Conservation (phyloP, 495 filamentous ascomycete genomes). For the Penicillium psychrofluorescens region DNA sequence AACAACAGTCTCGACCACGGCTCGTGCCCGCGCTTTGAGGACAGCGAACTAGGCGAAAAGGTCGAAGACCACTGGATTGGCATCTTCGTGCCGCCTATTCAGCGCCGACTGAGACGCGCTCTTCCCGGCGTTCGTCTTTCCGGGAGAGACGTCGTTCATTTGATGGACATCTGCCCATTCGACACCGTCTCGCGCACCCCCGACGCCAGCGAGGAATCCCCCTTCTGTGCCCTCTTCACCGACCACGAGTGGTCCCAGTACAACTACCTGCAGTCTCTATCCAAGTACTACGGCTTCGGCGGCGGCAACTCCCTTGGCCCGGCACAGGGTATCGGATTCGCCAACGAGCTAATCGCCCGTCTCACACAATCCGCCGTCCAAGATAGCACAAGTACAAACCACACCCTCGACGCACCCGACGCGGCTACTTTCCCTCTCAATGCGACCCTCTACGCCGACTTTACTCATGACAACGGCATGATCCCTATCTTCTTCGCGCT, state of each 20-base stretch:
- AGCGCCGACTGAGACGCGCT: slow-evolving; percentile 50
- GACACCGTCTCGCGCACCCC: slow-evolving; percentile 54
- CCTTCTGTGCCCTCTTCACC: slow-evolving; percentile 69
- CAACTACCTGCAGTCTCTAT: slow-evolving; percentile 66
- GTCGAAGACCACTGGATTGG: slow-evolving; percentile 47
- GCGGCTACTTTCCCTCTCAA: slow-evolving; percentile 61
- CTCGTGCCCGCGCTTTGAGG: slow-evolving; percentile 56
- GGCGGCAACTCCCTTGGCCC: slow-evolving; percentile 69
- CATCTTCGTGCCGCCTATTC: slow-evolving; percentile 55
- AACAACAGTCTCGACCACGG: slow-evolving; percentile 77
- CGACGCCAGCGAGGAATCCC: slow-evolving; percentile 33
- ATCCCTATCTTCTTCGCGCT: slow-evolving; percentile 63
- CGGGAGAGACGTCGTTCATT: slow-evolving; percentile 46
- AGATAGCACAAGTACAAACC: slow-evolving; percentile 65
- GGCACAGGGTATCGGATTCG: slow-evolving; percentile 76
- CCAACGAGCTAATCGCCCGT: slow-evolving; percentile 78
- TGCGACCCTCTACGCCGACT: slow-evolving; percentile 66
- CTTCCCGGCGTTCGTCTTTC: slow-evolving; percentile 56
- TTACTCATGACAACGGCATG: slow-evolving; percentile 85
- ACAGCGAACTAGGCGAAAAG: slow-evolving; percentile 34
- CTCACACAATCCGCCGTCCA: slow-evolving; percentile 58
- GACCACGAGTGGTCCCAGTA: slow-evolving; percentile 63
- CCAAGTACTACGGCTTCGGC: slow-evolving; percentile 75
- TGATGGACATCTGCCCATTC: slow-evolving; percentile 87
- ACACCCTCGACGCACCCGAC: slow-evolving; percentile 54